These are phyloP conservation scores for Cajanus cajan DNA, from an alignment of 306 rosid genomes.

Conservation along the genomic window DNA sequence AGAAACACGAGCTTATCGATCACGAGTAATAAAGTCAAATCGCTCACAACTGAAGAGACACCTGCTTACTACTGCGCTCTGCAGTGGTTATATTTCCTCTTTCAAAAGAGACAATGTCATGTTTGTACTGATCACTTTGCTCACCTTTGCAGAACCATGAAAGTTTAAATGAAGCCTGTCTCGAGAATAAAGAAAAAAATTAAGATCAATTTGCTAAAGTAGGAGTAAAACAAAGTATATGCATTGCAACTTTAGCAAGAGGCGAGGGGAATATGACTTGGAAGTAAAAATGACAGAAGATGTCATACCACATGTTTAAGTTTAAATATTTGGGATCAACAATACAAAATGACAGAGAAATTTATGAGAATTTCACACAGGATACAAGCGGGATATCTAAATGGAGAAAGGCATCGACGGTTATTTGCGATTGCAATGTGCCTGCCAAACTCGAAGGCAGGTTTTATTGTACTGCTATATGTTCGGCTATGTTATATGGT, in stretches of 20 bases:
- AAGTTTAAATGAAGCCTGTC: slow-evolving; percentile 89
- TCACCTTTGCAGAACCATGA: slow-evolving; percentile 91
- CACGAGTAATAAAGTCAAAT: slow-evolving; percentile 31
- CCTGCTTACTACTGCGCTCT: slow-evolving; percentile 97
- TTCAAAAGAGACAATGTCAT: slow-evolving; percentile 92
- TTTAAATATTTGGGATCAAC: background rate
- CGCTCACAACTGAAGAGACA: slow-evolving; percentile 32
- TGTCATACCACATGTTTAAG: background rate
- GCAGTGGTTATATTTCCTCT: slow-evolving; percentile 95
- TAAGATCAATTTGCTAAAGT: background rate
- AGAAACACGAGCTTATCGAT: background rate
- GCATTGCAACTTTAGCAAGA: background rate
- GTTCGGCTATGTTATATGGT: background rate
- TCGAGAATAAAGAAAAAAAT: slow-evolving; percentile 9
- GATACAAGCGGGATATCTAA: background rate
- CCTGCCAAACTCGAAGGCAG: background rate
- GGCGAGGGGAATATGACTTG: background rate
- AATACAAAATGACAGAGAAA: background rate
- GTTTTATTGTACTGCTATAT: background rate
- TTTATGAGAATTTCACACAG: background rate
- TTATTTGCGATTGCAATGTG: background rate
- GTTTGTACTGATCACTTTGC: slow-evolving; percentile 82
- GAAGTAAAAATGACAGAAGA: background rate
- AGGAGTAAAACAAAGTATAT: background rate
- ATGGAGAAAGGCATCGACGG: background rate